A percentile compares a stretch with the other conserved stretches of the same genome.
Evolutionary conservation across 306 rosid genomes (phyloP).

Genomic region (Gastrolobium villosum): DNA sequence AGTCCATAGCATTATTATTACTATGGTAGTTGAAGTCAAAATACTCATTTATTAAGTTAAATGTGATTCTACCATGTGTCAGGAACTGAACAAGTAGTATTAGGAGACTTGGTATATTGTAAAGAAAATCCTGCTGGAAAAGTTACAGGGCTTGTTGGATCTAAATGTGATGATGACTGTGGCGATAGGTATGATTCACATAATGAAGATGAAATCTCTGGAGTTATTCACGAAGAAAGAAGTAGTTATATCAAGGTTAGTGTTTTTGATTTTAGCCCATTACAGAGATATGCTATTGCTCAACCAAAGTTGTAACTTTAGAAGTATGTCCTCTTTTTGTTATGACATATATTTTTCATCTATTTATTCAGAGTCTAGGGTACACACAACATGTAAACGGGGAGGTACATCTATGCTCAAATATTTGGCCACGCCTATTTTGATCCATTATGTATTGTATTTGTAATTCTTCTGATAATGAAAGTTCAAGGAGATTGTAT

Average conservation of each 20-base stretch:
- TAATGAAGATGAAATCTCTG: conserved; percentile 65
- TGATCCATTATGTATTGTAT: conserved; percentile 20
- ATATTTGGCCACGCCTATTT: not conserved
- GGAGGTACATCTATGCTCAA: not conserved
- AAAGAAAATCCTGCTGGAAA: conserved; percentile 66
- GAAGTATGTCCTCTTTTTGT: conserved; percentile 38
- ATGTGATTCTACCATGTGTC: conserved; percentile 49
- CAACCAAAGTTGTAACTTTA: conserved; percentile 25
- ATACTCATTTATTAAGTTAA: not conserved
- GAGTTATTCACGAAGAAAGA: conserved; percentile 61
- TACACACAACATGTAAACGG: conserved; percentile 1
- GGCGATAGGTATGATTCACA: conserved; percentile 55
- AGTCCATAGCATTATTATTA: not conserved
- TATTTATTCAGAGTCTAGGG: conserved; percentile 30
- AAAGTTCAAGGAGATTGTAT: conserved; percentile 7
- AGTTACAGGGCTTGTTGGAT: conserved; percentile 50
- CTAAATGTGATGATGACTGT: conserved; percentile 59
- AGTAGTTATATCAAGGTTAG: conserved; percentile 73
- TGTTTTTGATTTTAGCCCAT: conserved; percentile 39
- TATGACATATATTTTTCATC: conserved; percentile 24
- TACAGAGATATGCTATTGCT: conserved; percentile 27
- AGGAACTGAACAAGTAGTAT: conserved; percentile 79
- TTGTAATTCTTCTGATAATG: not conserved
- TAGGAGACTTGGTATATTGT: conserved; percentile 88
- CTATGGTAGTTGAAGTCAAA: conserved; percentile 45